Evolutionary conservation across 108 stramenopile species (phyloP).

Genomic region (Cyclotella sp.): DNA sequence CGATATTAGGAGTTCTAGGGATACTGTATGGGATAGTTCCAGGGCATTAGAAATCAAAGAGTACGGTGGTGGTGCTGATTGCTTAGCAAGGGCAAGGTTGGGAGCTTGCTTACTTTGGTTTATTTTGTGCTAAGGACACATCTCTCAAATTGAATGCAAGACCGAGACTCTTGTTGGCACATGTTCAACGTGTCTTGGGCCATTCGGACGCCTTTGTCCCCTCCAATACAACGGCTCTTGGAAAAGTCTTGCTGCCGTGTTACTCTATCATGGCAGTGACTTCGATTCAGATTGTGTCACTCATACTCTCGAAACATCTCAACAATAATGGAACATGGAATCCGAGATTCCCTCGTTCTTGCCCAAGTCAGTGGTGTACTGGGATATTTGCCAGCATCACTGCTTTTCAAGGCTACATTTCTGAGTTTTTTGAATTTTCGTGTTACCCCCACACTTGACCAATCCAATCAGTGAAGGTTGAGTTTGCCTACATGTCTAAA

Average conservation of each 20-base stretch:
- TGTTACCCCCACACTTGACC: background rate
- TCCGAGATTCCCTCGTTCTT: slow-evolving; percentile 46
- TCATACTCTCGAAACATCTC: slow-evolving; percentile 52
- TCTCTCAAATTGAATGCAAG: slow-evolving; percentile 14
- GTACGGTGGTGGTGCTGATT: slow-evolving; percentile 5
- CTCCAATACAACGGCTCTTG: slow-evolving; percentile 56
- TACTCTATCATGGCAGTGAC: slow-evolving; percentile 62
- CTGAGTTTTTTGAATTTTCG: slow-evolving; percentile 44
- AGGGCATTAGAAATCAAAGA: slow-evolving; percentile 17
- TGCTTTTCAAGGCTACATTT: slow-evolving; percentile 24
- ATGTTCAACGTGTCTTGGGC: slow-evolving; percentile 45
- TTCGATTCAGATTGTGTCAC: slow-evolving; percentile 23
- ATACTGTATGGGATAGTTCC: slow-evolving; percentile 31
- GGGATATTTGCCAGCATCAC: slow-evolving; percentile 23
- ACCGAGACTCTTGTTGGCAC: slow-evolving; percentile 20
- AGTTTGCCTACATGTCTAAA: slow-evolving; percentile 36
- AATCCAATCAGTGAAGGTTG: slow-evolving; percentile 17
- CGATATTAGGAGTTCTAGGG: slow-evolving; percentile 23
- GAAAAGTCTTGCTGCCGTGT: slow-evolving; percentile 45
- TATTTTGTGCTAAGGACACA: slow-evolving; percentile 25
- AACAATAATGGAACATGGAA: slow-evolving; percentile 71
- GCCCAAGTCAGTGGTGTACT: slow-evolving; percentile 14
- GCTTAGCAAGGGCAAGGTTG: slow-evolving; percentile 42
- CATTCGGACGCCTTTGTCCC: slow-evolving; percentile 62
- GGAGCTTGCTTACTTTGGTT: slow-evolving; percentile 25